Percentiles rank a stretch among this genome's conserved stretches.
Conservation (phyloP, 75 land plant genomes). For the Sequoia sempervirens region DNA sequence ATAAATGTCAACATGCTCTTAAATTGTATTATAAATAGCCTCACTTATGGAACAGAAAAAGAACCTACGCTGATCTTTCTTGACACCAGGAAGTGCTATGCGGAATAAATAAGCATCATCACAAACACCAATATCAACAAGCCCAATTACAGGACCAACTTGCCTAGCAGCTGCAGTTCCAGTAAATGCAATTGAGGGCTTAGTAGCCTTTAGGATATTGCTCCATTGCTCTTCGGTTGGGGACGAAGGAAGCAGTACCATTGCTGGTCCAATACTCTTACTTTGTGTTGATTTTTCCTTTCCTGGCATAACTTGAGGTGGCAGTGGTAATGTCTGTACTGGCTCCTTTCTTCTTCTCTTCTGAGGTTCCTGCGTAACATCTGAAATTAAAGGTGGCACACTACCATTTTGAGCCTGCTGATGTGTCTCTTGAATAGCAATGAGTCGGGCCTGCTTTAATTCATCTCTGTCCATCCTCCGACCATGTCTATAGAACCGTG, state of each 20-base stretch:
- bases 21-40: not conserved
- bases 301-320: conserved; percentile 13
- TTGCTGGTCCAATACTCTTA: conserved; percentile 30
- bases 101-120: conserved; percentile 73
- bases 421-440: conserved; percentile 38
- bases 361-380: conserved; percentile 10
- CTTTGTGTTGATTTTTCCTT: conserved; percentile 19
- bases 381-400: conserved; percentile 12
- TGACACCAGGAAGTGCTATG: conserved; percentile 74
- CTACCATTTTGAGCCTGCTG: conserved; percentile 20
- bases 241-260: conserved; percentile 45
- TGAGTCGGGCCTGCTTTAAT: conserved; percentile 34
- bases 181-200: conserved; percentile 46
- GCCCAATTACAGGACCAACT: conserved; percentile 57
- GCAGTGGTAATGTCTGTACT: conserved; percentile 19
- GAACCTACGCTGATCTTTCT: conserved; percentile 64
- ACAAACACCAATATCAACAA: conserved; percentile 63
- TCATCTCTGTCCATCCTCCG: conserved; percentile 43
- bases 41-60: not conserved
- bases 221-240: conserved; percentile 54
- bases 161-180: conserved; percentile 63
- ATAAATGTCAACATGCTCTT: not conserved
- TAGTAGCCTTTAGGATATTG: conserved; percentile 42
- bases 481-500: conserved; percentile 31
- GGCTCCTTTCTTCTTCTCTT: conserved; percentile 18